Evolutionary conservation across 768 basidiomycete genomes (phyloP).

Genomic region (Polyporus arcularius): DNA sequence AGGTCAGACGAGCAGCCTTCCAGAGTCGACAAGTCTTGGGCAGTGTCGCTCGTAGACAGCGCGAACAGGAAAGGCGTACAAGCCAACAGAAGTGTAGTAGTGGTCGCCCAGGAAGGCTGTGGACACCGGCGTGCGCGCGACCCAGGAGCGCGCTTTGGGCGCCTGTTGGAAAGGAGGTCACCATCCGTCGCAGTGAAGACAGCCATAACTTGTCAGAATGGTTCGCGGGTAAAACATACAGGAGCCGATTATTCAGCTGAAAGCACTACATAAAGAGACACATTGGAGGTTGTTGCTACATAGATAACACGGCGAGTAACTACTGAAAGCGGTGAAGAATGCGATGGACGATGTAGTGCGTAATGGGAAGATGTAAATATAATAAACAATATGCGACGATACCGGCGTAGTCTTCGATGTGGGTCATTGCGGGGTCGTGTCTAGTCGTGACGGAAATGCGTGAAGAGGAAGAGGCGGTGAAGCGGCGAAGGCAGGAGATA

Average conservation of each 20-base stretch:
- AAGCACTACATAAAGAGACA: neutral
- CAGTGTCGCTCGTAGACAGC: too few species aligned
- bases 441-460: constrained; percentile 15
- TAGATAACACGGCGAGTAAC: constrained; percentile 20
- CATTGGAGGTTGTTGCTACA: constrained; percentile 17
- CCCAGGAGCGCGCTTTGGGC: too few species aligned
- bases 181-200: too few species aligned
- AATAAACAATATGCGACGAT: constrained; percentile 8
- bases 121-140: too few species aligned
- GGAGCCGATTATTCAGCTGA: neutral
- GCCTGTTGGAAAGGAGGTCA: too few species aligned
- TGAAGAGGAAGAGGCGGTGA: neutral
- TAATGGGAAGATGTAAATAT: constrained; percentile 10
- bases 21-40: too few species aligned
- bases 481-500: neutral
- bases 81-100: too few species aligned
- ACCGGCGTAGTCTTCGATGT: constrained; percentile 2
- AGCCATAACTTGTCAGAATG: too few species aligned
- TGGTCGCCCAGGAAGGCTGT: too few species aligned
- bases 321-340: constrained; percentile 3
- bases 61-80: too few species aligned
- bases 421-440: constrained; percentile 7
- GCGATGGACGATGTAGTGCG: neutral
- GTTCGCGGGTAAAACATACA: too few species aligned
- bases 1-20: too few species aligned